Percentiles rank a stretch among this genome's conserved stretches.
Evolutionary conservation across 1,139 yeast genomes (phyloP).

Genomic region (Sugiyamaella sp.): DNA sequence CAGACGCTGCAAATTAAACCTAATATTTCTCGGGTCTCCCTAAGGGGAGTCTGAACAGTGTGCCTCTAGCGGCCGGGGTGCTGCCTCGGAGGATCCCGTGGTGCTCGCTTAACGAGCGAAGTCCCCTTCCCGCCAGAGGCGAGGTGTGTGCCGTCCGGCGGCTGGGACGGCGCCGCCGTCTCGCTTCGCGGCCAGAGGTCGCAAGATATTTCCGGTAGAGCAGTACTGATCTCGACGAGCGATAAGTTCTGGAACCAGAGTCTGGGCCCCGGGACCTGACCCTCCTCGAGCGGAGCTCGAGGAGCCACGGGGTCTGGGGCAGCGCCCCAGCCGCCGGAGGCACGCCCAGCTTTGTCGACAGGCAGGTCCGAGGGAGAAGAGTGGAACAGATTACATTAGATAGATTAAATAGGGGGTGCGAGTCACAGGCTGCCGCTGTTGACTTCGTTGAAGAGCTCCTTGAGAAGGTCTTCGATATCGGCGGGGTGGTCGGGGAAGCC

Average conservation of each 20-base stretch:
- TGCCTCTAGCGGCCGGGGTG: slow-evolving; percentile 1
- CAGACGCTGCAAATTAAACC: too few relatives aligned
- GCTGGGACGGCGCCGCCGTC: too few relatives aligned
- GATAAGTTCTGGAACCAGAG: too few relatives aligned
- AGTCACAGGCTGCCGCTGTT: slow-evolving; percentile 14
- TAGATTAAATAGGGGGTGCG: not conserved
- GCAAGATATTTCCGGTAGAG: too few relatives aligned
- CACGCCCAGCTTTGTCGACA: too few relatives aligned
- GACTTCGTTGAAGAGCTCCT: slow-evolving; percentile 23
- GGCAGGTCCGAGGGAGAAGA: not conserved
- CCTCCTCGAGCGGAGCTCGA: not conserved
- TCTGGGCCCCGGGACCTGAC: too few relatives aligned
- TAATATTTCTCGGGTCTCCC: too few relatives aligned
- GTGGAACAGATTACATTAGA: not conserved
- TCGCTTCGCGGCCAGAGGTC: too few relatives aligned
- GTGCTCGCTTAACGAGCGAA: too few relatives aligned
- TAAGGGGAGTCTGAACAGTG: not conserved
- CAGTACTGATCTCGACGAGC: too few relatives aligned
- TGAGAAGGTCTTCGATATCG: slow-evolving; percentile 20
- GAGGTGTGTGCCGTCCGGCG: too few relatives aligned
- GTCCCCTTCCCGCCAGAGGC: too few relatives aligned
- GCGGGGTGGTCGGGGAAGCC: slow-evolving; percentile 11
- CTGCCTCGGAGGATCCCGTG: slow-evolving; percentile 1
- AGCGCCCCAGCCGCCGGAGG: slow-evolving; percentile 8
- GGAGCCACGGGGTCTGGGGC: slow-evolving; percentile 7